Conservation (phyloP, 306 rosid genomes). For the Macrotyloma uniflorum region DNA sequence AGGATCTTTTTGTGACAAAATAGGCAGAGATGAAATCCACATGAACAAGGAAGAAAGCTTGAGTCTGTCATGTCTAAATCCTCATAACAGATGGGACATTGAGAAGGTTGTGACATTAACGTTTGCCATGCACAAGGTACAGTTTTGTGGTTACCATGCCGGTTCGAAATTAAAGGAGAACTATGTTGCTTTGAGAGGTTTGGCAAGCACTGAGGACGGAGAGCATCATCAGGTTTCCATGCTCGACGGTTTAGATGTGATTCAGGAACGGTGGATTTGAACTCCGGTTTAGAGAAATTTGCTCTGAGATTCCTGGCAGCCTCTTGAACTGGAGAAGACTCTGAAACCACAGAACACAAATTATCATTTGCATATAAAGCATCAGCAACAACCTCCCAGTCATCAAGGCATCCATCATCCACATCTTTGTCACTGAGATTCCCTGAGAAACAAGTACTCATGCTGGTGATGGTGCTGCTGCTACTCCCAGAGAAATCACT, state of each 20-base stretch:
- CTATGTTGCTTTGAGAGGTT: conserved; percentile 48
- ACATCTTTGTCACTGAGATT: conserved; percentile 47
- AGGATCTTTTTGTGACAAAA: conserved; percentile 69
- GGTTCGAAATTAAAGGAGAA: conserved; percentile 41
- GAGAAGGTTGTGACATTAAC: conserved; percentile 44
- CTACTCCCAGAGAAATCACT: conserved; percentile 36
- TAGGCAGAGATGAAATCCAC: conserved; percentile 66
- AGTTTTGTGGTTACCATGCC: conserved; percentile 45
- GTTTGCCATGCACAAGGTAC: conserved; percentile 56
- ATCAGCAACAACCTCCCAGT: conserved; percentile 74
- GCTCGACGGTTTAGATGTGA: conserved; percentile 43
- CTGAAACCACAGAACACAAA: conserved; percentile 20
- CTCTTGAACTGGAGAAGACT: conserved; percentile 26
- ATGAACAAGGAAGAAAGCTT: conserved; percentile 59
- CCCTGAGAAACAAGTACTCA: conserved; percentile 34
- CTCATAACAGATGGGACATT: conserved; percentile 69
- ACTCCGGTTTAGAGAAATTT: conserved; percentile 30
- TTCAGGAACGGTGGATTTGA: conserved; percentile 9
- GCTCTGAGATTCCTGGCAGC: conserved; percentile 17
- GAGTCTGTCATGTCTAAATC: conserved; percentile 65
- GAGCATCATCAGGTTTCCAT: conserved; percentile 60
- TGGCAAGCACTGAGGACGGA: conserved; percentile 61
- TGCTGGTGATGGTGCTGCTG: conserved; percentile 36
- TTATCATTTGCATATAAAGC: conserved; percentile 48
- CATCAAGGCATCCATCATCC: conserved; percentile 61